Evolutionary conservation across 2,329 filamentous ascomycete species (phyloP).

Genomic region (Fusarium guadeloupense): DNA sequence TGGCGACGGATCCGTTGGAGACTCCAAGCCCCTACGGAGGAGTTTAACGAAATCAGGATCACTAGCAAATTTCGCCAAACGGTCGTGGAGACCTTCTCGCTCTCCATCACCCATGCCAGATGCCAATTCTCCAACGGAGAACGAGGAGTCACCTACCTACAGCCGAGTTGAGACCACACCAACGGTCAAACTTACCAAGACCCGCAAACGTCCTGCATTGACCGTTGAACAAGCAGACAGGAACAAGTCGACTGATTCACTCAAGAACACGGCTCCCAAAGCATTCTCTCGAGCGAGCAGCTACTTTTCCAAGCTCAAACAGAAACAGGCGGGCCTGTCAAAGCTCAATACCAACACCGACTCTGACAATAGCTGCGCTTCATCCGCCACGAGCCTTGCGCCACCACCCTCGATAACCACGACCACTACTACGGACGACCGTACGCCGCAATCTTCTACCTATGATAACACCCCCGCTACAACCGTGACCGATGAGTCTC

Average conservation of each 20-base stretch:
- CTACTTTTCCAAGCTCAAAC: constrained; percentile 61
- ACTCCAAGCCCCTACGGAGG: constrained; percentile 47
- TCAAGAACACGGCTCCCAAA: constrained; percentile 50
- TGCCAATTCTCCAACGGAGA: constrained; percentile 38
- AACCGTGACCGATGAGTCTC: constrained; percentile 56
- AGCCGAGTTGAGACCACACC: constrained; percentile 38
- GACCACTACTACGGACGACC: constrained; percentile 49
- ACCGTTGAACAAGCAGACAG: constrained; percentile 40
- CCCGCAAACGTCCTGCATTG: constrained; percentile 44
- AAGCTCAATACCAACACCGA: constrained; percentile 51
- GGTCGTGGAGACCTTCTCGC: constrained; percentile 62
- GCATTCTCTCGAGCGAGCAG: constrained; percentile 56
- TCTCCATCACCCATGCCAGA: constrained; percentile 57
- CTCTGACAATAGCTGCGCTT: constrained; percentile 57
- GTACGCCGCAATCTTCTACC: constrained; percentile 52
- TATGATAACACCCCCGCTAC: constrained; percentile 51
- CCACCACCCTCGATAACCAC: constrained; percentile 53
- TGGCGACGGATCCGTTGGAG: constrained; percentile 26
- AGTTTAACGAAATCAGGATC: constrained; percentile 55
- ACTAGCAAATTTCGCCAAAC: constrained; percentile 60
- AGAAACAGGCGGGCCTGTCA: constrained; percentile 54
- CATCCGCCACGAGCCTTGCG: constrained; percentile 57
- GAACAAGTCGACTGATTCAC: constrained; percentile 46
- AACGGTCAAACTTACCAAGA: constrained; percentile 40
- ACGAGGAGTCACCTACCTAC: constrained; percentile 32